Conservation (phyloP, 305 asterid species). For the Solanum chacoense region DNA sequence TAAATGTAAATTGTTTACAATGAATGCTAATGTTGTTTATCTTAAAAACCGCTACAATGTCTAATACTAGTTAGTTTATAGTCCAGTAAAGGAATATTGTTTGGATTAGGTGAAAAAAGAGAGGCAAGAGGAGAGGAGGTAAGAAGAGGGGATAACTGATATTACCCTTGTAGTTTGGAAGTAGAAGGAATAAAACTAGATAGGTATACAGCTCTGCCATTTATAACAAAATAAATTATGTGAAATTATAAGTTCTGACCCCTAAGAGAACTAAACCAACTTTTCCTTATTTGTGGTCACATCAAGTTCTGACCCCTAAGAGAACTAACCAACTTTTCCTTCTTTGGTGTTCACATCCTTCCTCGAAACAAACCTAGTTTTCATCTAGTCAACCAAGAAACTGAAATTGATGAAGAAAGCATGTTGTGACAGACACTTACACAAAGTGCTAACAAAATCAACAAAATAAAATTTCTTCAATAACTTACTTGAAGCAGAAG, state of each 20-base stretch:
- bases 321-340: background rate
- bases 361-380: background rate
- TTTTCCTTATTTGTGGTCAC: background rate
- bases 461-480: background rate
- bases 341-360: background rate
- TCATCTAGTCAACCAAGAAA: background rate
- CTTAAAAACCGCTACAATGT: background rate
- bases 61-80: background rate
- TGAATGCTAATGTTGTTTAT: background rate
- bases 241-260: background rate
- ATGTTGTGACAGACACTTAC: background rate
- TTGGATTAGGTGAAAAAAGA: background rate
- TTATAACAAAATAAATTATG: background rate
- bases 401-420: background rate
- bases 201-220: background rate
- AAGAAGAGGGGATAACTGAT: background rate
- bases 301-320: background rate
- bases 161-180: background rate
- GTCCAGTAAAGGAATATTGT: background rate
- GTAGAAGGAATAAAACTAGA: background rate
- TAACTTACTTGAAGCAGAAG: slow-evolving; percentile 70
- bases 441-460: background rate
- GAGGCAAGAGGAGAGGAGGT: background rate
- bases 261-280: background rate
- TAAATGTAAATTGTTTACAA: background rate